Evolutionary conservation across 2,329 filamentous ascomycete species (phyloP).

Genomic region (Cercospora sp.): DNA sequence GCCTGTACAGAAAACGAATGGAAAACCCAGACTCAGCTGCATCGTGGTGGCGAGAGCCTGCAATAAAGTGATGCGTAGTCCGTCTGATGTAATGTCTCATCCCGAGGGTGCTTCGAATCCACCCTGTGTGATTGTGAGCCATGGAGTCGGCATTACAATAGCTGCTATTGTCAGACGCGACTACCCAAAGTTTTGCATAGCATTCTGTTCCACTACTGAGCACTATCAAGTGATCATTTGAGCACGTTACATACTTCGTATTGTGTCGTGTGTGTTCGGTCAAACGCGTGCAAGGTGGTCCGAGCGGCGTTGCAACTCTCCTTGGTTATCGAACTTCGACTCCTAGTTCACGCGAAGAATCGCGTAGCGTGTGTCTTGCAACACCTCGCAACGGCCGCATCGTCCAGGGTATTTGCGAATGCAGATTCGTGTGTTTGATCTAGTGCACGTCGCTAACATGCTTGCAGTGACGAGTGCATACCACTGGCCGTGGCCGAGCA

Average conservation of each 20-base stretch:
- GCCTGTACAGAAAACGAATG: conserved; percentile 1
- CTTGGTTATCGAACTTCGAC: not conserved
- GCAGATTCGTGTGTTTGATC: not conserved
- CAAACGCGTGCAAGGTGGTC: not conserved
- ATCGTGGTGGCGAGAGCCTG: not conserved
- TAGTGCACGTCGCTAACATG: conserved; percentile 16
- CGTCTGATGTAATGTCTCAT: conserved; percentile 13
- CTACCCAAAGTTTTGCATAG: not conserved
- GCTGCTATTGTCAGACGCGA: not conserved
- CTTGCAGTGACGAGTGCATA: conserved; percentile 21
- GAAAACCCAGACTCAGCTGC: not conserved
- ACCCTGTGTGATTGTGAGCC: not conserved
- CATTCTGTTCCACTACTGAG: not conserved
- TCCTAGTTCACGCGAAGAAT: not conserved
- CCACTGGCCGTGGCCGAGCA: conserved; percentile 4
- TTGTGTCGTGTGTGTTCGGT: not conserved
- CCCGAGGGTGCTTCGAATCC: not conserved
- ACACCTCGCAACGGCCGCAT: conserved; percentile 19
- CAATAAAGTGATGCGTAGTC: not conserved
- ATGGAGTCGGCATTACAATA: not conserved
- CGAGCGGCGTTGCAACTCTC: not conserved
- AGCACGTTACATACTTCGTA: not conserved
- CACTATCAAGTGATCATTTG: not conserved
- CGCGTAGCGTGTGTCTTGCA: conserved; percentile 11
- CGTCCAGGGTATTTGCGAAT: conserved; percentile 19